Percentiles rank a stretch among this genome's conserved stretches.
Conservation (phyloP, 768 basidiomycete species). For the Collybia mongolica region DNA sequence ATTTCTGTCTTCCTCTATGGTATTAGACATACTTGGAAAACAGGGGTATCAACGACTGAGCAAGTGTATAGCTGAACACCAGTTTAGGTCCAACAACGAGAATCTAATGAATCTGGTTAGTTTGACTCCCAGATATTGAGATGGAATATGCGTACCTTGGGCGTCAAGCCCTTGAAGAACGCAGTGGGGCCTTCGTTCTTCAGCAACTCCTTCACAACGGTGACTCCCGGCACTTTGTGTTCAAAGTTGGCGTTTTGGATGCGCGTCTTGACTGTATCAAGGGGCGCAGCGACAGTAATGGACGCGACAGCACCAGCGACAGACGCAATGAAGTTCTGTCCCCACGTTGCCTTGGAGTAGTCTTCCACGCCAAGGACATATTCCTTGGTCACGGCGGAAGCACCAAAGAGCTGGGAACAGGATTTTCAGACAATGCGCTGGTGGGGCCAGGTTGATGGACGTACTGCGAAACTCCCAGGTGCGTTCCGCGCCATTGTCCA, state of each 20-base stretch:
- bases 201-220: conserved; percentile 82
- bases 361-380: conserved; percentile 86
- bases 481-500: conserved; percentile 99
- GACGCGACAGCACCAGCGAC: conserved; percentile 93
- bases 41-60: conserved; percentile 91
- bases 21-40: conserved; percentile 80
- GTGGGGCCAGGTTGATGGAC: conserved; percentile 22
- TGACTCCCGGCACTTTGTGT: conserved; percentile 73
- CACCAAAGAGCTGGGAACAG: conserved; percentile 87
- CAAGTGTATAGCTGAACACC: conserved; percentile 97
- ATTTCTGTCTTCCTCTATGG: too few species aligned
- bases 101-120: conserved; percentile 56
- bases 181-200: conserved; percentile 81
- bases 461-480: conserved; percentile 90
- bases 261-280: conserved; percentile 95
- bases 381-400: conserved; percentile 92
- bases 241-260: conserved; percentile 99
- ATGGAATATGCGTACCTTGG: conserved; percentile 61
- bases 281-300: conserved; percentile 93
- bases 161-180: conserved; percentile 96
- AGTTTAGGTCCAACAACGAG: conserved; percentile 97
- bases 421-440: background rate
- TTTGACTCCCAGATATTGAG: too few species aligned
- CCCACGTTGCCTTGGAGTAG: conserved; percentile 95
- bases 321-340: conserved; percentile 95